Conservation (phyloP, 352 stramenopile genomes). For the Hyaloperonospora brassicae region DNA sequence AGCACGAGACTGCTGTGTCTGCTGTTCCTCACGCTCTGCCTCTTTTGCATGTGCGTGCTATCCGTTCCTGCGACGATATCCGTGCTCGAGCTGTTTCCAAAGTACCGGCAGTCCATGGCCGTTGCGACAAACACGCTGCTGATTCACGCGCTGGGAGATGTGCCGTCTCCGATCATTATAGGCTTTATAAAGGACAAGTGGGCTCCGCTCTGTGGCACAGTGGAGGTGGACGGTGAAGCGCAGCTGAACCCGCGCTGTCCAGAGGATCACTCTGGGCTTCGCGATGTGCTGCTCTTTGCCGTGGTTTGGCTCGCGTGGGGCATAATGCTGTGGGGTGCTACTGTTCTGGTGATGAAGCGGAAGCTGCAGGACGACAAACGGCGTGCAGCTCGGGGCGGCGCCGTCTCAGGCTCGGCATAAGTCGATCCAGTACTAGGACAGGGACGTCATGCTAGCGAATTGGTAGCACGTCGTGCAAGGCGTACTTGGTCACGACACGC, state of each 20-base stretch:
- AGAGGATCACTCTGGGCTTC: constrained; percentile 50
- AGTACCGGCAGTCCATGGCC: constrained; percentile 81
- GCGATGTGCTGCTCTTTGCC: constrained; percentile 63
- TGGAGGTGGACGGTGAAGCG: constrained; percentile 51
- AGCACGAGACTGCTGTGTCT: constrained; percentile 52
- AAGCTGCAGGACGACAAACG: constrained; percentile 20
- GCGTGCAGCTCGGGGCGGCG: constrained; percentile 13
- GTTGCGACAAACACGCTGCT: constrained; percentile 87
- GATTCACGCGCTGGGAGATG: constrained; percentile 91
- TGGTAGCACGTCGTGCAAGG: constrained; percentile 3
- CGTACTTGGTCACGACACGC: no score
- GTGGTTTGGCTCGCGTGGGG: constrained; percentile 70
- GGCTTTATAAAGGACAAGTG: constrained; percentile 89
- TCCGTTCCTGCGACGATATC: constrained; percentile 77
- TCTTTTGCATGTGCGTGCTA: constrained; percentile 70
- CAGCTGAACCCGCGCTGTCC: constrained; percentile 60
- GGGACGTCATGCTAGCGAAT: not conserved
- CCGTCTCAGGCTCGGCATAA: constrained; percentile 17
- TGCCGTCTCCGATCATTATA: constrained; percentile 90
- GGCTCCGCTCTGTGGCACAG: constrained; percentile 81
- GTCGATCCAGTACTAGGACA: constrained; percentile 5
- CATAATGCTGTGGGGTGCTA: constrained; percentile 53
- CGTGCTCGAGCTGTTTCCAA: constrained; percentile 86
- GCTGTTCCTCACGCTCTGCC: constrained; percentile 53
- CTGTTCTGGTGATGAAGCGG: constrained; percentile 34